These are phyloP conservation scores for Sordaria brevicollis DNA, from an alignment of 495 filamentous ascomycete species.

Conservation along the genomic window DNA sequence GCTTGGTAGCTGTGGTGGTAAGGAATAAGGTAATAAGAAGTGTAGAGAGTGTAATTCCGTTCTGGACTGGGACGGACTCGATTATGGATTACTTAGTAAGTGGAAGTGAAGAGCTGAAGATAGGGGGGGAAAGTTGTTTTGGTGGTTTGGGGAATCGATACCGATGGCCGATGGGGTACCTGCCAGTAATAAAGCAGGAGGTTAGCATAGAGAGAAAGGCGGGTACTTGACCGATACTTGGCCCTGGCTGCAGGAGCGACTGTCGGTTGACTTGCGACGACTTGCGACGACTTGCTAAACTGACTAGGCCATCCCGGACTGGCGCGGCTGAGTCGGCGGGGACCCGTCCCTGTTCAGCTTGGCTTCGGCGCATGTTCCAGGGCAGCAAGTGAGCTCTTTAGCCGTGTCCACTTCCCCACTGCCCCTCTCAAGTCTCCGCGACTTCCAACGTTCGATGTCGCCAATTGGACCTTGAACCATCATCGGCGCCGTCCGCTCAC, in stretches of 20 bases:
- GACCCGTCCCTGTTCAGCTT: background rate
- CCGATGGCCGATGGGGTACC: background rate
- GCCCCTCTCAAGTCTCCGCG: background rate
- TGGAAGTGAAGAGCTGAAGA: background rate
- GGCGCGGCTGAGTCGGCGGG: background rate
- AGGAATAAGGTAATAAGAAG: background rate
- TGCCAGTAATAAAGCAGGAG: background rate
- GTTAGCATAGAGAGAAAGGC: background rate
- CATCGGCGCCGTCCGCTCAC: background rate
- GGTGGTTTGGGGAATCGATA: background rate
- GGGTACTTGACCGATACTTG: background rate
- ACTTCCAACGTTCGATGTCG: background rate
- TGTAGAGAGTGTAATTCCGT: background rate
- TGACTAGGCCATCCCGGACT: background rate
- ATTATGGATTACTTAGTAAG: background rate
- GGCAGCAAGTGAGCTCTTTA: background rate
- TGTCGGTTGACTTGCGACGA: background rate
- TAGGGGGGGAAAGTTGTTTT: background rate
- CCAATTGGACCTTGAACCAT: background rate
- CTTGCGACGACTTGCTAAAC: too few species aligned
- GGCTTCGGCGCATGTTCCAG: background rate
- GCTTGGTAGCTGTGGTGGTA: background rate
- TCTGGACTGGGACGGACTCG: background rate
- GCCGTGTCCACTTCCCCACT: background rate
- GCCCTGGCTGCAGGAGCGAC: background rate